phyloP scores from a whole-genome alignment of 2,329 filamentous ascomycete genomes.

The Dactylellina parvicollis region DNA sequence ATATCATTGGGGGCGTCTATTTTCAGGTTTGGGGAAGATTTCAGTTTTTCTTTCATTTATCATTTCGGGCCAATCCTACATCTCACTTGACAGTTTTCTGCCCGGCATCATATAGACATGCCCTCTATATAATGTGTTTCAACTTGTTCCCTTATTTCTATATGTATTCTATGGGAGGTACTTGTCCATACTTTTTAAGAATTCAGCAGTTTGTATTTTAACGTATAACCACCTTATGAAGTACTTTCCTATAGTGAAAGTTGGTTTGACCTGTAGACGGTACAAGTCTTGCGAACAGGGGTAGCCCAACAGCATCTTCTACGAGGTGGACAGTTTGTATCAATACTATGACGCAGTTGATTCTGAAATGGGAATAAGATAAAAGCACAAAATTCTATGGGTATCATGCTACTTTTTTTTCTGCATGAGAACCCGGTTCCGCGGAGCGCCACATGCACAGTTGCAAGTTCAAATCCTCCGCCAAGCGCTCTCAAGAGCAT shows the following conservation, averaged over 20 bases:
- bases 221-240: neutral
- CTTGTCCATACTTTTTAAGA: neutral
- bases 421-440: conserved; percentile 34
- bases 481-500: neutral
- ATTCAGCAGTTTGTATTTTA: neutral
- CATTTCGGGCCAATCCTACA: neutral
- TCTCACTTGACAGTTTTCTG: neutral
- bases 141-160: conserved; percentile 1
- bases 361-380: no score
- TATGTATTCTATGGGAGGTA: conserved; percentile 23
- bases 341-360: no score
- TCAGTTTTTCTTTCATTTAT: neutral
- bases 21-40: conserved; percentile 11
- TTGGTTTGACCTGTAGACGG: no score
- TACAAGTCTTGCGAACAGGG: no score
- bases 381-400: conserved; percentile 9
- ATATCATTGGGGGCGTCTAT: conserved; percentile 23
- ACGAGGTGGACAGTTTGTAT: no score
- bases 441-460: conserved; percentile 30
- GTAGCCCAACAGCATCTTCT: no score
- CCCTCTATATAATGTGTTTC: conserved; percentile 16
- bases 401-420: conserved; percentile 39
- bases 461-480: neutral
- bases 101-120: conserved; percentile 19
- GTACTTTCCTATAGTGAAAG: no score